Conservation (phyloP, 345 rosid genomes). For the Psidium guajava region DNA sequence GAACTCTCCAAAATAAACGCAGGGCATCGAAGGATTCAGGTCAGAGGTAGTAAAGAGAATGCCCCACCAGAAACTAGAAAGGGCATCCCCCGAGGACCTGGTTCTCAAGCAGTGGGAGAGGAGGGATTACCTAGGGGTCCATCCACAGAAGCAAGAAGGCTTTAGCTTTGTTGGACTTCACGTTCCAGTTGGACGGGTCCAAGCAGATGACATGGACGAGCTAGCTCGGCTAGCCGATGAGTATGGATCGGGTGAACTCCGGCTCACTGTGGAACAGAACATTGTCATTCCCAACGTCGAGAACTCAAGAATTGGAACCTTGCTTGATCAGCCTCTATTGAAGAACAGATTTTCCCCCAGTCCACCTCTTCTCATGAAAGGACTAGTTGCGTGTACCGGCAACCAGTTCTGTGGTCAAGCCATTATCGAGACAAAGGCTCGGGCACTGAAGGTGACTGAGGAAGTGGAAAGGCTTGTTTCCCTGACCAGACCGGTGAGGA, state of each 20-base stretch:
- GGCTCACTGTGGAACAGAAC: constrained; percentile 91
- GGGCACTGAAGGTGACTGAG: constrained; percentile 77
- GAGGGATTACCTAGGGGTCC: constrained; percentile 72
- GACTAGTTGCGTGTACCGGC: constrained; percentile 89
- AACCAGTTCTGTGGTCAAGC: constrained; percentile 93
- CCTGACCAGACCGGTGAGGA: constrained; percentile 50
- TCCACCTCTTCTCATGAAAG: constrained; percentile 79
- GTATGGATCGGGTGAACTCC: constrained; percentile 78
- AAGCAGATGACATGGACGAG: constrained; percentile 91
- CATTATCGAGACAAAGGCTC: constrained; percentile 83
- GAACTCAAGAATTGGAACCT: constrained; percentile 54
- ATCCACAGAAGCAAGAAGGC: constrained; percentile 87
- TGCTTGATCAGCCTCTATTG: constrained; percentile 56
- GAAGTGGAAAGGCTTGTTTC: constrained; percentile 75
- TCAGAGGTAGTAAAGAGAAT: constrained; percentile 68
- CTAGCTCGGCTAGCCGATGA: constrained; percentile 65
- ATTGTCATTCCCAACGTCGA: constrained; percentile 75
- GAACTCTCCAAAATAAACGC: constrained; percentile 2
- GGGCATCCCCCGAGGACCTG: constrained; percentile 54
- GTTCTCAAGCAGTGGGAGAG: constrained; percentile 75
- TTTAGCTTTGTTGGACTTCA: constrained; percentile 73
- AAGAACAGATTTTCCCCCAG: constrained; percentile 45
- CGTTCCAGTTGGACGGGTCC: constrained; percentile 80
- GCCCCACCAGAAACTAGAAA: constrained; percentile 51
- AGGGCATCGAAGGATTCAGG: constrained; percentile 87